Conservation (phyloP, 73 alveolate genomes). For the Paramecium bursaria region DNA sequence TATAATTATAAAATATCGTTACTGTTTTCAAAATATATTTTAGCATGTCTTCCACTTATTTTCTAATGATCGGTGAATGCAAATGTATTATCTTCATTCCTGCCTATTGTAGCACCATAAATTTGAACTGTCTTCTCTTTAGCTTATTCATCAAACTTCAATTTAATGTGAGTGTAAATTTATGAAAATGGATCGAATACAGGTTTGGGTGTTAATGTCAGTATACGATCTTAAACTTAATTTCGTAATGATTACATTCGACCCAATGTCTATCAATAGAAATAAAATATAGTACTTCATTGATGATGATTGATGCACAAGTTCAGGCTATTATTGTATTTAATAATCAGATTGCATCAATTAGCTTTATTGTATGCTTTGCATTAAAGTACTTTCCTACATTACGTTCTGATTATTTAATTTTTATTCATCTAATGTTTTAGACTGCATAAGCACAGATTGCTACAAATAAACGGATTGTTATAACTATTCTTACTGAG, state of each 20-base stretch:
- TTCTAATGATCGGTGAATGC: slow-evolving; percentile 43
- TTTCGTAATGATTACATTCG: background rate
- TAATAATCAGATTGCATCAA: too few relatives aligned
- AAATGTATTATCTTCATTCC: slow-evolving; percentile 46
- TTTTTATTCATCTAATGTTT: too few relatives aligned
- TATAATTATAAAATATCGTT: background rate
- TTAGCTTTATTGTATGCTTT: too few relatives aligned
- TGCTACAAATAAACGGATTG: slow-evolving; percentile 5
- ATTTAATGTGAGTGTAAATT: slow-evolving; percentile 13
- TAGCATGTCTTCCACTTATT: slow-evolving; percentile 31
- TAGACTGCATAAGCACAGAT: background rate
- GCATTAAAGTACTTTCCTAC: too few relatives aligned
- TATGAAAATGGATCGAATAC: slow-evolving; percentile 44
- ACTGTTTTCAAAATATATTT: slow-evolving; percentile 19
- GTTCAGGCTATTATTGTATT: background rate
- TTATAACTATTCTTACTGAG: background rate
- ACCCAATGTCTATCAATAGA: background rate
- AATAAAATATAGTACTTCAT: slow-evolving; percentile 8
- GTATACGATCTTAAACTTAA: background rate
- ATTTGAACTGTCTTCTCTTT: slow-evolving; percentile 9
- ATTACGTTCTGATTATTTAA: too few relatives aligned
- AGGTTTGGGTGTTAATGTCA: background rate
- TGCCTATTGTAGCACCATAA: slow-evolving; percentile 36
- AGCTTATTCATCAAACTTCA: slow-evolving; percentile 19
- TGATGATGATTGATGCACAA: background rate